Base-by-base conservation (phyloP, 306 rosid species). In the Vachellia collinsii region DNA sequence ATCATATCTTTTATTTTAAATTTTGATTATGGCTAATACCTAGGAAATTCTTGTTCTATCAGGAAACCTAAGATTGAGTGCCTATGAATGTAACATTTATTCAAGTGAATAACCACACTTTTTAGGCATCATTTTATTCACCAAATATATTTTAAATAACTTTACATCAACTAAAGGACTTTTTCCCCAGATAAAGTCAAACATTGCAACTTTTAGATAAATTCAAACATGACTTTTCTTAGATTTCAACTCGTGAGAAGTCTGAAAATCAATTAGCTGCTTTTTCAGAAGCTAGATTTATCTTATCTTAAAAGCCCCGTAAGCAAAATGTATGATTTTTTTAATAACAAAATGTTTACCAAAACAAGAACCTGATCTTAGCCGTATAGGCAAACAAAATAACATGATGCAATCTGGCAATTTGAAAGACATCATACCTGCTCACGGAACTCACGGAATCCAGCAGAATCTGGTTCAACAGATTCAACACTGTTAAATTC, bases 371-470 rank as follows among this genome's bases (percentile, higher is more conserved):
- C 74, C 53, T 11, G 5, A 42, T 53, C 36, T 23, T 29, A 23
- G 53, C 47, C 69, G 77, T 36, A n/a, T 14, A 48, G 58, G 36
- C 39, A 54, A 8, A 3, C 61, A 73, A 77, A 58, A 68, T 39
- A 47, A 48, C 74, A 47, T 22, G 69, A 86, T 69, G 36, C 66
- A 48, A 41, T 51, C 63, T 13, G 76, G 43, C 16, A 67, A 73
- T 69, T 62, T 82, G 23, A 20, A 71, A 9, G 80, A 37, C 78
- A 72, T 43, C 36, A 73, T 89, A 93, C 99, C 99, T 93, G 94
- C 77, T 96, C 97, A 19, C 90, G 92, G 80, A 96, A 96, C 77
- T 96, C 97, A 11, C 90, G 93, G 76, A 96, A 96, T 76, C 97
- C 97, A 90, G 89, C 87, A 56, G 98, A 92, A 87, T 96, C 99